Evolutionary conservation across 1,284 basidiomycete genomes (phyloP).

Genomic region (Sporisorium exsertum): DNA sequence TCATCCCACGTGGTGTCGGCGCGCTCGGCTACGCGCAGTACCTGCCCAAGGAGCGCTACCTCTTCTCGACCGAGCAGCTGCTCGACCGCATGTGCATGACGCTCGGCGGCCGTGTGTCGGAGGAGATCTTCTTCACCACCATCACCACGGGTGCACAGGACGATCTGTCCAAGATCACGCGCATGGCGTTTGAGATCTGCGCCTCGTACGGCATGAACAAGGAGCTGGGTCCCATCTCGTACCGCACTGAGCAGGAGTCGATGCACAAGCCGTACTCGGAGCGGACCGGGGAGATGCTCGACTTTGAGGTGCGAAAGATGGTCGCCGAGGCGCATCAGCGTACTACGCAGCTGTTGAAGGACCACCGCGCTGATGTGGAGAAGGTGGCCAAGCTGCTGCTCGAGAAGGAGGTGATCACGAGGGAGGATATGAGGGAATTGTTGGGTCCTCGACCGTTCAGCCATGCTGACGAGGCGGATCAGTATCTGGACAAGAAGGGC

Average conservation of each 20-base stretch:
- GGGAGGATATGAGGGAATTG: conserved; percentile 88
- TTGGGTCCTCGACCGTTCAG: conserved; percentile 87
- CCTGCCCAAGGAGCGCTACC: conserved; percentile 93
- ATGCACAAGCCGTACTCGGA: conserved; percentile 99
- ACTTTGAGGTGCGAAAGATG: conserved; percentile 91
- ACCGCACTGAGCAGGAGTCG: conserved; percentile 86
- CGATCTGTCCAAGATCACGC: conserved; percentile 96
- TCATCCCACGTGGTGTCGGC: conserved; percentile 95
- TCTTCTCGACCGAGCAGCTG: conserved; percentile 94
- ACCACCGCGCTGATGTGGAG: conserved; percentile 88
- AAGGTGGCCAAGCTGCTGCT: conserved; percentile 91
- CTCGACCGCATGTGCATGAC: conserved; percentile 98
- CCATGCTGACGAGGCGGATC: conserved; percentile 74
- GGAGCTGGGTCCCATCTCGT: conserved; percentile 93
- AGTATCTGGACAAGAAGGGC: conserved; percentile 67
- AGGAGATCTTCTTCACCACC: conserved; percentile 96
- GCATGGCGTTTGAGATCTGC: conserved; percentile 92
- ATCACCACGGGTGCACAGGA: conserved; percentile 99
- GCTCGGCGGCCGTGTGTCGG: conserved; percentile 95
- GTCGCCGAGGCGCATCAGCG: conserved; percentile 87
- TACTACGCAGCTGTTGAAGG: conserved; percentile 83
- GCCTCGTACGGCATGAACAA: conserved; percentile 85
- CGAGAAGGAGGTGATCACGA: conserved; percentile 93
- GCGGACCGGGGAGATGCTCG: conserved; percentile 93
- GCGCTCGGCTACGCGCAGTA: conserved; percentile 97